Base-by-base conservation (phyloP, 306 rosid species). In the Malus sieversii region DNA sequence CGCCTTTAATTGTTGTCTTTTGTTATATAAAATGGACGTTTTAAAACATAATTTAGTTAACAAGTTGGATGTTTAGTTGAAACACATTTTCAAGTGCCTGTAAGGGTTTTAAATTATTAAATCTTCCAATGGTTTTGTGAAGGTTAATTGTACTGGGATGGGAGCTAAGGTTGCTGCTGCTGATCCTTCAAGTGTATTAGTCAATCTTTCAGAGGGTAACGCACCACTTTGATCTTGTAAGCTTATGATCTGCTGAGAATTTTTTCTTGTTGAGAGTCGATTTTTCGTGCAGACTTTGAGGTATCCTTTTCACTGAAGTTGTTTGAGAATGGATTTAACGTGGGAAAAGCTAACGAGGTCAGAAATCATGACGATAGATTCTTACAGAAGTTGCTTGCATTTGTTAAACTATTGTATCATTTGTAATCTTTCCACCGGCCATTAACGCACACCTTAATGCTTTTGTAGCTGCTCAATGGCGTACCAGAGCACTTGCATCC, bases 331-430 rank as follows among this genome's bases (percentile, higher is more conserved):
- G 87, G 87, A 13, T 84, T 77, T 74, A 80, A 80, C 51, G 19
- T 84, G 33, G 85, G 85, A 74, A 78, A 80, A 58, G 80, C 69
- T 33, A 10, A 69, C 11, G 75, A 84, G 87, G 87, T 84, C 29
- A 77, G 87, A 45, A 40, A 72, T 72, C 27, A 32, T 12, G 25
- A 68, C 35, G 16, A 48, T 58, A 32, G 4, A 51, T 10, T 30
- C 23, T 59, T 16, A n/a, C 46, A 35, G 12, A 25, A 72, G 48
- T 66, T 40, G 3, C 38, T 30, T 32, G 20, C 35, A 22, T 72
- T 42, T 64, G 38, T 4, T 32, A 14, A 30, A 62, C 27, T 9
- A 23, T 29, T 15, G 38, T 51, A 10, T 29, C 61, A 30, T 68
- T 25, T 35, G 61, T 69, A 70, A 25, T 59, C 18, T 40, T 77